Evolutionary conservation across 1,139 yeast genomes (phyloP), one percentile per base, ranked within the genome.

Genomic region (Diutina ranongensis): DNA sequence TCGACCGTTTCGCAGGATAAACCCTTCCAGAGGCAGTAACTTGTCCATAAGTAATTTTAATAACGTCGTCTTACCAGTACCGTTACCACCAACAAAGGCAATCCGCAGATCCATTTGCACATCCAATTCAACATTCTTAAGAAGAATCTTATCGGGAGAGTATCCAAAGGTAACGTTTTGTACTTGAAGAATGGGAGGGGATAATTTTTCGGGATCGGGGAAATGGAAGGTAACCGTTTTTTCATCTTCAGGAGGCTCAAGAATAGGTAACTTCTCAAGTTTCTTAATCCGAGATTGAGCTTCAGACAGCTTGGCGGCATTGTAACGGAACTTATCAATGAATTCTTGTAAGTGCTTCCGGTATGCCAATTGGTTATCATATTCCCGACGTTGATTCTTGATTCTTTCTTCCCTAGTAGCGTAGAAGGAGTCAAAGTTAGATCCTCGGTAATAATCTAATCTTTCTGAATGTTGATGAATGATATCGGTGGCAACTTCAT

Each of bases 261-360:
- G 69, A 13, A 84, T 65, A 2, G 99, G 99, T 54, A 92, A 71
- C 61, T 92, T 92, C 61, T 92, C 98, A 67, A 92, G 74, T 60
- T 92, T 92, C 63, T 92, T 92, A 62, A 92, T 92, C 69, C 98
- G 83, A 4, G 97, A 87, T 64, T 92, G 98, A 1, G 99, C 98
- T 67, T 92, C 99, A 12, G 88, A 80, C 0, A 97, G 85, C 63
- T 88, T 89, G 44, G 97, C 97, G 2, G 98, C 98, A 65, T 92
- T 94, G 65, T 92, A 92, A 62, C 98, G 75, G 67, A 83, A 92
- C 64, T 92, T 92, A 69, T 92, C 99, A 62, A 92, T 89, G 61
- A 92, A 92, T 40, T 78, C 78, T 68, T 92, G 98, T 64, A 92
- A 69, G 68, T 92, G 98, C 61, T 83, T 81, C 63, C 98, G 78